These are phyloP conservation scores for Fereydounia khargensis DNA, from an alignment of 1,284 basidiomycete species.

Conservation along the genomic window DNA sequence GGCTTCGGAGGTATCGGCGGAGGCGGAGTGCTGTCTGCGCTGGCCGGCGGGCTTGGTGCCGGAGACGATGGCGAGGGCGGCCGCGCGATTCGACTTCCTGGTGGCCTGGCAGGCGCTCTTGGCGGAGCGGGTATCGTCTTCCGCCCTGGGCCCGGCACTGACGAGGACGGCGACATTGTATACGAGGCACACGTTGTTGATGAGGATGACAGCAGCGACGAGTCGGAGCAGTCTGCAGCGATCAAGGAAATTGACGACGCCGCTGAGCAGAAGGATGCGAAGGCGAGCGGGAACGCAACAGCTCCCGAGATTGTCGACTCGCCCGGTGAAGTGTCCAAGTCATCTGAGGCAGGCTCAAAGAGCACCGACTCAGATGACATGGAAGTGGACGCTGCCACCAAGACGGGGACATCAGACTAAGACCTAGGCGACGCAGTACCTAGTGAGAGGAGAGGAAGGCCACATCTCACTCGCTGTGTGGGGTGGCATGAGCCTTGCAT, in stretches of 20 bases:
- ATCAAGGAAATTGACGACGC: conserved; percentile 9
- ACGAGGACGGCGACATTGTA: conserved; percentile 41
- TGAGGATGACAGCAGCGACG: conserved; percentile 39
- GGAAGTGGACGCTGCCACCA: conserved; percentile 15
- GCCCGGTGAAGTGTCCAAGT: conserved; percentile 28
- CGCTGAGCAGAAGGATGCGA: background rate
- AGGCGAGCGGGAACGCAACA: conserved; percentile 3
- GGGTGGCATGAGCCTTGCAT: no score
- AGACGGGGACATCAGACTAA: no score
- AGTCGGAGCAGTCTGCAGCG: conserved; percentile 9
- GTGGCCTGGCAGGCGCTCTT: conserved; percentile 40
- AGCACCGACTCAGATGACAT: conserved; percentile 9
- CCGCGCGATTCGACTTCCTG: conserved; percentile 25
- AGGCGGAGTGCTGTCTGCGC: conserved; percentile 47
- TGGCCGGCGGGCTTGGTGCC: conserved; percentile 44
- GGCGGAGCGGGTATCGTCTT: conserved; percentile 50
- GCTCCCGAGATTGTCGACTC: conserved; percentile 41
- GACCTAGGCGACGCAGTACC: no score
- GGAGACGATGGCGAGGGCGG: conserved; percentile 39
- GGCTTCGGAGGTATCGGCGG: conserved; percentile 29
- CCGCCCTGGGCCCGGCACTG: conserved; percentile 33
- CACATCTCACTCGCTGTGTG: no score
- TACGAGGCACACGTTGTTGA: conserved; percentile 51
- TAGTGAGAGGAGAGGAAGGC: no score
- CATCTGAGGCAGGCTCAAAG: conserved; percentile 8